Base-by-base conservation (phyloP, 2,329 filamentous ascomycete genomes). In the Fusarium pseudocircinatum region DNA sequence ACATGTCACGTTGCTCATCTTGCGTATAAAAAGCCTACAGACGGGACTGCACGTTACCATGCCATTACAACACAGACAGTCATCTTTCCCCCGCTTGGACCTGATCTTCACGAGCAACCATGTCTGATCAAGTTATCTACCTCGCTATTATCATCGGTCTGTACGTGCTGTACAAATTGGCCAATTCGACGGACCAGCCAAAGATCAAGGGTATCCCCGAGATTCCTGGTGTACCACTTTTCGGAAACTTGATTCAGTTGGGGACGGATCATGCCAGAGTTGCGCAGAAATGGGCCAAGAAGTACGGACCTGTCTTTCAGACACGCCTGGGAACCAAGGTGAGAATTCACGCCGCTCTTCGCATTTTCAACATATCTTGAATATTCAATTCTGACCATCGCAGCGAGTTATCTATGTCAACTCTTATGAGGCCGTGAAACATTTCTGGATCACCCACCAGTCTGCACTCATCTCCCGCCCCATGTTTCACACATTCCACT, bases 401-500 rank as follows among this genome's bases (percentile, higher is more conserved):
- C 86, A 87, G 81, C 87, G 92, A 66, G 91, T 95, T 68, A 86
- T 96, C 37, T 94, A 94, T 77, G 93, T 92, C 70, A 96, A 96
- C 76, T 91, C 89, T 3, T 95, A 94, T 77, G 91, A 94, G 26
- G 89, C 92, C 0, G 92, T 95, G 39, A 90, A 89, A 61, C 86
- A 92, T 72, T 85, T 96, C 28, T 95, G 93, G 91, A 92, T 95
- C 79, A 92, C 90, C 15, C 91, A 96, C 76, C 93, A 95, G 77
- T 93, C 93, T 0, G 87, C 93, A 1, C 84, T 95, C 65, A 94
- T 95, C 76, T 95, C 92, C 2, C 89, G 94, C 4, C 94, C 94
- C 0, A 94, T 87, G 30, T 89, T 95, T 53, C 93, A 96, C 81
- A 96, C 93, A 2, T 96, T 95, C 81, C 93, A 95, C 81, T 93